Base-by-base conservation (phyloP, 306 rosid genomes). In the Rosa rugosa region DNA sequence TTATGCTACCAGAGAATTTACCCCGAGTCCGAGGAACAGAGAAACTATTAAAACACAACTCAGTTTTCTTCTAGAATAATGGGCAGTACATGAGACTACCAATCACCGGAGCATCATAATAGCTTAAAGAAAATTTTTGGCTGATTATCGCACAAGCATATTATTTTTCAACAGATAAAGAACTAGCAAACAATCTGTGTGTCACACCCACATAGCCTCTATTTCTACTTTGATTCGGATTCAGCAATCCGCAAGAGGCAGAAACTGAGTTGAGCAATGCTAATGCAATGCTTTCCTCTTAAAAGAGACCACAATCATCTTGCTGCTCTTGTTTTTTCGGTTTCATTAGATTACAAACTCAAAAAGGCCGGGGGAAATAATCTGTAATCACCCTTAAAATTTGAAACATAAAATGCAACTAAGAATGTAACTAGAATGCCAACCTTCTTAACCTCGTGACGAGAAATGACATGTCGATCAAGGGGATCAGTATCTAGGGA, bases 381-480 rank as follows among this genome's bases (percentile, higher is more conserved):
- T 3, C 4, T 22, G 27, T 59, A 59, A 59, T 9, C 67, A 20
- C 27, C 63, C 63, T 56, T n/a, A 22, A 18, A 9, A 60, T 60
- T 23, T 25, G 40, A 27, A 27, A 62, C 16, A 25, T 11, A 62
- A 62, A 23, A 11, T 62, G 38, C 40, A 23, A 62, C 5, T 23
- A 31, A 31, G 17, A 27, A 27, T 62, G n/a, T 2, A 50, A 49
- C 8, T 40, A 73, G 62, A 46, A 66, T 25, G 53, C 78, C 2
- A 76, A 90, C 97, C 94, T 84, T 88, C 36, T 71, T 65, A 81
- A 92, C 86, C 77, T 90, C 84, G 70, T 84, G 90, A 72, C 97
- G 94, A 7, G 97, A 92, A 47, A 90, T 66, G 72, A 84, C 91
- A 79, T 92, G 97, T 7, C 67, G 78, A 79, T 85, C 85, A 50